Evolutionary conservation across 2,329 filamentous ascomycete species (phyloP).

Genomic region (Aspergillus fructus): DNA sequence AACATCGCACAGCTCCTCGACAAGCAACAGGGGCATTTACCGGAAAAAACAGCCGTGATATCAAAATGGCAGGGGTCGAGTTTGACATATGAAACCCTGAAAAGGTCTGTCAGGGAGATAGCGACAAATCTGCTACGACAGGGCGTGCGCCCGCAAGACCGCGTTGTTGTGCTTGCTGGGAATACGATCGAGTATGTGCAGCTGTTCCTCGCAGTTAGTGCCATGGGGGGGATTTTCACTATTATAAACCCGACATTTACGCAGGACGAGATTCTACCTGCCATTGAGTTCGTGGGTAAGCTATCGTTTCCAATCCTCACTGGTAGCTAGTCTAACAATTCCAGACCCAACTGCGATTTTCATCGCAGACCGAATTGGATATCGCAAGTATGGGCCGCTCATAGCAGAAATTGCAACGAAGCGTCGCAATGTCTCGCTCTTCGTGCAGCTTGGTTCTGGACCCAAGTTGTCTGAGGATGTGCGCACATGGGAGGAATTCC

Average conservation of each 20-base stretch:
- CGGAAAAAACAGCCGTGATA: background rate
- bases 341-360: background rate
- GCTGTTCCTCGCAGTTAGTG: conserved; percentile 65
- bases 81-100: conserved; percentile 2
- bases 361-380: conserved; percentile 3
- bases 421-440: conserved; percentile 11
- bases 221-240: conserved; percentile 57
- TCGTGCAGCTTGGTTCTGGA: background rate
- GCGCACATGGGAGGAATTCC: background rate
- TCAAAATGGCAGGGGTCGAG: conserved; percentile 6
- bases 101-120: background rate
- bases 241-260: conserved; percentile 78
- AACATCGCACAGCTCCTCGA: background rate
- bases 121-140: conserved; percentile 50
- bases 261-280: conserved; percentile 42
- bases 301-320: background rate
- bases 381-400: conserved; percentile 24
- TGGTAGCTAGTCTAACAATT: background rate
- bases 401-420: too few species aligned
- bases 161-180: conserved; percentile 67
- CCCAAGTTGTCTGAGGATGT: background rate
- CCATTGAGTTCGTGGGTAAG: conserved; percentile 2
- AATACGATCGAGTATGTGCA: conserved; percentile 53
- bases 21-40: background rate
- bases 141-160: conserved; percentile 63